Conservation (phyloP, 495 filamentous ascomycete genomes). For the Glarea lozoyensis region DNA sequence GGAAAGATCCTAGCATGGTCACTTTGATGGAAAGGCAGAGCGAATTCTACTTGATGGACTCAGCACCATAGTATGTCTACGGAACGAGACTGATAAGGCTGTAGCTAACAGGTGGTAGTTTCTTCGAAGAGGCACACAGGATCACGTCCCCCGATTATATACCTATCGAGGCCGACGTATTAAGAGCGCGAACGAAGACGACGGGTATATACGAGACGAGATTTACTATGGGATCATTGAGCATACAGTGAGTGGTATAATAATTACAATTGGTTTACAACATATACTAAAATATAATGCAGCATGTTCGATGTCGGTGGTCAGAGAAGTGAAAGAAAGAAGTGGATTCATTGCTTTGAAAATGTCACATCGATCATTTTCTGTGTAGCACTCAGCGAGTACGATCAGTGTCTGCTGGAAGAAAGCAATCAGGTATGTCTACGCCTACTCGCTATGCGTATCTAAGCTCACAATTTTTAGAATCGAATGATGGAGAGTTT, state of each 20-base stretch:
- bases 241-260: no score
- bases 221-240: slow-evolving; percentile 93
- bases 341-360: slow-evolving; percentile 99
- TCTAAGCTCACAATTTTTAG: no score
- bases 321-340: slow-evolving; percentile 90
- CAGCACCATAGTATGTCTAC: slow-evolving; percentile 78
- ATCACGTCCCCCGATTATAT: slow-evolving; percentile 76
- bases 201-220: slow-evolving; percentile 95
- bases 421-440: slow-evolving; percentile 59
- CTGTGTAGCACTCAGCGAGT: slow-evolving; percentile 96
- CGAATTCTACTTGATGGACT: slow-evolving; percentile 84
- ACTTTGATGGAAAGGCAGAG: slow-evolving; percentile 82
- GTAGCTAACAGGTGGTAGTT: slow-evolving; percentile 45
- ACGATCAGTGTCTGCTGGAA: slow-evolving; percentile 93
- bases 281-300: no score
- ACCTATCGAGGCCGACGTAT: slow-evolving; percentile 81
- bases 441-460: no score
- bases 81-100: neutral
- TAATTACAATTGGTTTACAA: no score
- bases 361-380: slow-evolving; percentile 99
- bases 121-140: slow-evolving; percentile 81
- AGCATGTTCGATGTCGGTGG: slow-evolving; percentile 98
- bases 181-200: slow-evolving; percentile 88
- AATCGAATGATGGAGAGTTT: slow-evolving; percentile 99
- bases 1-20: slow-evolving; percentile 84